Evolutionary conservation across 768 basidiomycete species (phyloP).

Genomic region (Agaricus blazei): DNA sequence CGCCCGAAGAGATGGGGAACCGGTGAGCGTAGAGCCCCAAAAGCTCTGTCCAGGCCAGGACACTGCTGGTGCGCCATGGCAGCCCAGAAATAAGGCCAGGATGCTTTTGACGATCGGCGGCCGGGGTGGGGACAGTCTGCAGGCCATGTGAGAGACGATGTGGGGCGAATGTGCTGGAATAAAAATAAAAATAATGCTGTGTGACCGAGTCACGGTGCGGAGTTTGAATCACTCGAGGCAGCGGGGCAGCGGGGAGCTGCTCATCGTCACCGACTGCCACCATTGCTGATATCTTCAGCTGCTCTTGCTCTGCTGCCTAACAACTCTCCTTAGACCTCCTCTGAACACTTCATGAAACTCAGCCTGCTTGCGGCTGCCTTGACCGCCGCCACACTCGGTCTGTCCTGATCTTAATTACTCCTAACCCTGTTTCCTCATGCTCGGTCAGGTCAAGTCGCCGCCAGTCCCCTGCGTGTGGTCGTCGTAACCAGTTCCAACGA

Average conservation of each 20-base stretch:
- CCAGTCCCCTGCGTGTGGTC: constrained; percentile 48
- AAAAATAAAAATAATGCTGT: not conserved
- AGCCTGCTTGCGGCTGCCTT: constrained; percentile 29
- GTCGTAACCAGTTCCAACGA: constrained; percentile 19
- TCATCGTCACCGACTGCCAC: not conserved
- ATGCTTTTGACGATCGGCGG: not conserved
- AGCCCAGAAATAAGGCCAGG: not conserved
- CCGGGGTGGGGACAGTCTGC: too few relatives aligned
- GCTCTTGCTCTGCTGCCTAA: not conserved
- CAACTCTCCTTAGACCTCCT: not conserved
- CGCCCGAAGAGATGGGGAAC: constrained; percentile 16
- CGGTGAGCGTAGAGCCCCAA: constrained; percentile 14
- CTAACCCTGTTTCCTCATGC: not conserved
- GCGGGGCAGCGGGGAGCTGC: not conserved
- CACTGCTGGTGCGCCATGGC: not conserved
- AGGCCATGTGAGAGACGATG: too few relatives aligned
- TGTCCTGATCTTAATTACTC: constrained; percentile 10
- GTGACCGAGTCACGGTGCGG: not conserved
- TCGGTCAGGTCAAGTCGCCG: constrained; percentile 32
- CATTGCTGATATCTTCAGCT: not conserved
- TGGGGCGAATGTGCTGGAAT: too few relatives aligned
- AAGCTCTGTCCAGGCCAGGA: not conserved
- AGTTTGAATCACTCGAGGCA: constrained; percentile 1
- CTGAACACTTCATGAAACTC: constrained; percentile 27
- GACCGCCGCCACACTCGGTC: constrained; percentile 31